phyloP scores from a whole-genome alignment of 257 asterid genomes.

The Lithospermum erythrorhizon region DNA sequence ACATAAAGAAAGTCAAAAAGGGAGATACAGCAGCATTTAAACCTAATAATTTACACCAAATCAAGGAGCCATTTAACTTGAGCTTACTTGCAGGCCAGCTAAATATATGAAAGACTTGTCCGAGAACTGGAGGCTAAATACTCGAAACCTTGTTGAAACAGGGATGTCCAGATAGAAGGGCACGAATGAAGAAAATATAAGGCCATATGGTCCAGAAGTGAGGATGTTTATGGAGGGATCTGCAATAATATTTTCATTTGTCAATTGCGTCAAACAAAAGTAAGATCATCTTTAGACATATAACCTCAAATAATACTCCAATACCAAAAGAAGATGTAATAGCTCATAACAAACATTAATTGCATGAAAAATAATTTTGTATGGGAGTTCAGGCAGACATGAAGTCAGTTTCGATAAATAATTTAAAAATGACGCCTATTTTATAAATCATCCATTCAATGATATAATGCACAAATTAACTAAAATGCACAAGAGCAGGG shows the following conservation, averaged over 20 bases:
- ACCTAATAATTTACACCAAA: not conserved
- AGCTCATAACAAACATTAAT: too few species aligned
- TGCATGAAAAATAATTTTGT: too few species aligned
- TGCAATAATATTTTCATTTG: conserved; percentile 20
- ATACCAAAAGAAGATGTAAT: too few species aligned
- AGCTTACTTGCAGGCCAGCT: conserved; percentile 93
- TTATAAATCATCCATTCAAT: too few species aligned
- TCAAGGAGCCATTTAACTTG: not conserved
- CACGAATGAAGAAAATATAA: conserved; percentile 74
- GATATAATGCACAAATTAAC: too few species aligned
- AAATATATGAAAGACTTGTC: conserved; percentile 92
- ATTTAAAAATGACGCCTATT: too few species aligned
- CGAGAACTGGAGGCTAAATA: conserved; percentile 65
- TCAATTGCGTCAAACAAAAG: not conserved
- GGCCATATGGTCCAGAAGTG: conserved; percentile 92
- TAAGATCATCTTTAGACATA: too few species aligned
- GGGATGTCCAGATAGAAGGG: conserved; percentile 97
- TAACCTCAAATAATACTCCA: too few species aligned
- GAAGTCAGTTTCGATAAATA: too few species aligned
- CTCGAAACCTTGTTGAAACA: conserved; percentile 77
- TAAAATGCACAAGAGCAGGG: too few species aligned
- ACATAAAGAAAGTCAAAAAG: conserved; percentile 6
- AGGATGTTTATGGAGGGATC: conserved; percentile 65
- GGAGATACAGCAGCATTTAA: not conserved
- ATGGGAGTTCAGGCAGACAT: too few species aligned